A percentile compares a stretch with the other conserved stretches of the same genome.
phyloP scores from a whole-genome alignment of 1,139 yeast species.

The Scheffersomyces titani region DNA sequence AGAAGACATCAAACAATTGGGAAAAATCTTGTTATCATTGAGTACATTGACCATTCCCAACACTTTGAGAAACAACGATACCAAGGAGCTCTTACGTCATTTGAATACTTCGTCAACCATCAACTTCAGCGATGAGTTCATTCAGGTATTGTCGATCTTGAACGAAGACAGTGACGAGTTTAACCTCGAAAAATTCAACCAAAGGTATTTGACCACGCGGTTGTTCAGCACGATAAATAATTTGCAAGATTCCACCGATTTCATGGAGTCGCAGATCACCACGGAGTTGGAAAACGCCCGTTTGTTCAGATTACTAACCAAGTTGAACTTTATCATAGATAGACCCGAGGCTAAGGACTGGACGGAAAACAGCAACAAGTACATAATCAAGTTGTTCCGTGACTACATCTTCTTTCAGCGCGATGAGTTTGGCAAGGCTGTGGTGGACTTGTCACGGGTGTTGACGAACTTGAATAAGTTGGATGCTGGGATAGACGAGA shows the following conservation, averaged over 20 bases:
- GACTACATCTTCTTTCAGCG: slow-evolving; percentile 86
- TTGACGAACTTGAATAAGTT: slow-evolving; percentile 78
- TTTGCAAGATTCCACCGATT: slow-evolving; percentile 60
- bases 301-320: slow-evolving; percentile 76
- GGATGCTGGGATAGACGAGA: slow-evolving; percentile 91
- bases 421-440: slow-evolving; percentile 76
- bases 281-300: slow-evolving; percentile 88
- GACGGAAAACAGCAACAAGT: slow-evolving; percentile 77
- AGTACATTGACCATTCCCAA: slow-evolving; percentile 45
- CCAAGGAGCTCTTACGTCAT: slow-evolving; percentile 7
- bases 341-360: slow-evolving; percentile 62
- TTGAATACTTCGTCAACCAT: slow-evolving; percentile 19
- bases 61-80: slow-evolving; percentile 16
- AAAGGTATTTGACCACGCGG: slow-evolving; percentile 33
- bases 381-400: slow-evolving; percentile 74
- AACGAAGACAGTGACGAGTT: slow-evolving; percentile 5
- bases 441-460: slow-evolving; percentile 81
- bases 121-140: slow-evolving; percentile 24
- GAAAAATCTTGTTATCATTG: slow-evolving; percentile 58
- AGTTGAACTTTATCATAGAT: slow-evolving; percentile 76
- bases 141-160: slow-evolving; percentile 10
- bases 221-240: slow-evolving; percentile 52
- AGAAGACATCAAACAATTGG: slow-evolving; percentile 58
- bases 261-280: slow-evolving; percentile 63
- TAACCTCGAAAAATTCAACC: slow-evolving; percentile 15